Conservation (phyloP, 441 rosid genomes). For the Flueggea neowawraea region DNA sequence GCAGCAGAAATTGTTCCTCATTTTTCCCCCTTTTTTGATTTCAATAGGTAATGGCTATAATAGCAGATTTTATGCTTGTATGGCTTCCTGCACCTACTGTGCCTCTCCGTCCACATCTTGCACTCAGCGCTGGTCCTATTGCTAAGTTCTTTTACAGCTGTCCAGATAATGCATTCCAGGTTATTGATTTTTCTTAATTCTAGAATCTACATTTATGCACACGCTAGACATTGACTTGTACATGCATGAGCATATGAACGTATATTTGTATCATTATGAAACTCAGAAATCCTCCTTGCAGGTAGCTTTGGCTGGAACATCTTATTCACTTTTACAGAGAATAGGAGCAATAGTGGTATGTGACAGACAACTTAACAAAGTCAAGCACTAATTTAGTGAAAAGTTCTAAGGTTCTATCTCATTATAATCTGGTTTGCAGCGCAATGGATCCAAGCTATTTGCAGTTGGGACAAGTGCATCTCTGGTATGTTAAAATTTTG, state of each 20-base stretch:
- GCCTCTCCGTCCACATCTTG: constrained; percentile 60
- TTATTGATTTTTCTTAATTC: constrained; percentile 14
- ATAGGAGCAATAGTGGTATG: constrained; percentile 80
- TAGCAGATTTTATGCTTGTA: constrained; percentile 89
- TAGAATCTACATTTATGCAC: no score
- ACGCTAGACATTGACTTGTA: no score
- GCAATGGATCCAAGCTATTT: constrained; percentile 88
- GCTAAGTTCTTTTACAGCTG: constrained; percentile 60
- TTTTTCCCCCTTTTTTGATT: no score
- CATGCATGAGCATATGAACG: no score
- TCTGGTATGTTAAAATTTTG: constrained; percentile 77
- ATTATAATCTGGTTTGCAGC: constrained; percentile 73
- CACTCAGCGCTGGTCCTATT: constrained; percentile 45
- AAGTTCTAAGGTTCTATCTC: no score
- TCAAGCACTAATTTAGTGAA: no score
- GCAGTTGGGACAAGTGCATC: constrained; percentile 93
- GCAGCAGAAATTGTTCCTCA: no score
- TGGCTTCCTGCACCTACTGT: constrained; percentile 85
- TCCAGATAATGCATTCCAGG: constrained; percentile 86
- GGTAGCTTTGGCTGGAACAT: constrained; percentile 84
- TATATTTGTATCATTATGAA: no score
- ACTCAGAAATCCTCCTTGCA: constrained; percentile 31
- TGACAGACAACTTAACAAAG: no score
- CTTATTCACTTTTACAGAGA: constrained; percentile 82
- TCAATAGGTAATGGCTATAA: constrained; percentile 79